Base-by-base conservation (phyloP, 805 yeast species). In the Saccharomycopsis babjevae region DNA sequence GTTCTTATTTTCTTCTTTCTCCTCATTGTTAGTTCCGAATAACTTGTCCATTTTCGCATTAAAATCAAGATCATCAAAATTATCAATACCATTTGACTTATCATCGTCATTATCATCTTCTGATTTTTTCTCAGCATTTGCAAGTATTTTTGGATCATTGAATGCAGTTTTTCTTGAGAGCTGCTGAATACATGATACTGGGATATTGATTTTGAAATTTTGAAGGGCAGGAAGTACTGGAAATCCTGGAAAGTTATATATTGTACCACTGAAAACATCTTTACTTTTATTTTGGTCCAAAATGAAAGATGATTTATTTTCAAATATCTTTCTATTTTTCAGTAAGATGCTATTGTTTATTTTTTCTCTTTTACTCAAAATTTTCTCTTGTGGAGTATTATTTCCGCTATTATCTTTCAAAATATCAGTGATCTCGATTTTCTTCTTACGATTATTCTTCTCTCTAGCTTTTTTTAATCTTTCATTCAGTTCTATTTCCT, bases 231-330 rank as follows among this genome's bases (percentile, higher is more conserved):
- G 60, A 15, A 63, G 42, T 8, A 22, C 32, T 15, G 65, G 65
- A 34, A 58, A 61, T 59, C 65, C 61, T 8, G 65, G 65, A 43
- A 43, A 56, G 34, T 61, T 61, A 32, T 62, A 60, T 20, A n/a
- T 20, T 11, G 13, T 25, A 3, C 32, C 52, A 8, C 56, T 32
- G 30, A 60, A 58, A 32, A 40, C 50, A 57, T 63, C 63, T 28
- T 50, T 58, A 18, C 42, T 18, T 5, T 52, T 18, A 15, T 46
- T 34, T 16, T 57, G 28, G n/a, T 59, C 20, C 6, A 36, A 50
- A n/a, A 57, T 58, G 30, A 39, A 55, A n/a, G 28, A 38, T 15
- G 58, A 40, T 10, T 18, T 30, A 46, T 61, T 58, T 13, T 43
- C 36, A n/a, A 57, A 13, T 16, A 60, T 54, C 16, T 57, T 52